Conservation (phyloP, 495 filamentous ascomycete genomes). For the Sabuloglossum arenarium region DNA sequence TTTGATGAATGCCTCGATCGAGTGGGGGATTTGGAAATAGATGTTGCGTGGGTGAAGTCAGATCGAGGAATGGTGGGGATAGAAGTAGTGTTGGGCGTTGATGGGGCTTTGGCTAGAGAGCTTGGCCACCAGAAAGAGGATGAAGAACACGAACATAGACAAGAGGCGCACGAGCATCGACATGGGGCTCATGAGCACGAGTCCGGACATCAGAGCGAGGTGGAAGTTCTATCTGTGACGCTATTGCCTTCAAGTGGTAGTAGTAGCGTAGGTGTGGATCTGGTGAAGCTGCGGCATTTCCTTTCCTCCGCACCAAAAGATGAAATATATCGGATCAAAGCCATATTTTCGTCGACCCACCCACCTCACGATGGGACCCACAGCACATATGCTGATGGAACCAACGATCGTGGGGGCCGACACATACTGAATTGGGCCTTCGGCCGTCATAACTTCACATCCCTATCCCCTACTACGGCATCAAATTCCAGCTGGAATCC, state of each 20-base stretch:
- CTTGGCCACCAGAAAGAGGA: conserved; percentile 18
- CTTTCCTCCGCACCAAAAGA: conserved; percentile 60
- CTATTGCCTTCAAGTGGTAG: conserved; percentile 17
- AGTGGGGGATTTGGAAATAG: conserved; percentile 66
- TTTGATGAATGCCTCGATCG: conserved; percentile 72
- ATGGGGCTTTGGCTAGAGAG: conserved; percentile 50
- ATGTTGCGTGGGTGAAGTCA: conserved; percentile 61
- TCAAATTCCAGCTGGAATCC: conserved; percentile 18
- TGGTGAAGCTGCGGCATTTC: conserved; percentile 40
- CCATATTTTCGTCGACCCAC: conserved; percentile 40
- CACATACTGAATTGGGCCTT: conserved; percentile 98
- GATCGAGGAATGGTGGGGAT: conserved; percentile 53
- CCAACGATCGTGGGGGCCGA: conserved; percentile 13
- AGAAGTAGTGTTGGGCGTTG: conserved; percentile 68
- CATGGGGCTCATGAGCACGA: conserved; percentile 19
- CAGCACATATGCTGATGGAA: conserved; percentile 4
- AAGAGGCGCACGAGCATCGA: background rate
- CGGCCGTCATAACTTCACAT: conserved; percentile 78
- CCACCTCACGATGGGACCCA: conserved; percentile 30
- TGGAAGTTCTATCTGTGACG: conserved; percentile 68
- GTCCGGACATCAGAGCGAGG: conserved; percentile 54
- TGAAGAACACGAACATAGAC: conserved; percentile 1
- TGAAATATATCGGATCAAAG: conserved; percentile 90
- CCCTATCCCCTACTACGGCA: conserved; percentile 19
- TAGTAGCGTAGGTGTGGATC: conserved; percentile 27